Evolutionary conservation across 257 asterid genomes (phyloP), one percentile per base, ranked within the genome.

Genomic region (Gentiana dahurica): DNA sequence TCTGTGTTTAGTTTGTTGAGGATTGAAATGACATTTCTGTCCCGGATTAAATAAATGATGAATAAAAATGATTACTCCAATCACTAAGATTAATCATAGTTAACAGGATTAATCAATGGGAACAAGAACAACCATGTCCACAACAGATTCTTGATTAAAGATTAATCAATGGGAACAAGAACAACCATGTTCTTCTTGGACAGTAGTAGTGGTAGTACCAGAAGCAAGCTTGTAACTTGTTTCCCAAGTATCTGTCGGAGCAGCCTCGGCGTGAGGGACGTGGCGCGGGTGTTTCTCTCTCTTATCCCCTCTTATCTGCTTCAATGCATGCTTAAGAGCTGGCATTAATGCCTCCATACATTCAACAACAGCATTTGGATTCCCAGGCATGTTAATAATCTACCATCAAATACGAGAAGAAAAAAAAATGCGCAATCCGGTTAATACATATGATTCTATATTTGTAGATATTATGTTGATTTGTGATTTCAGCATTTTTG

Each of bases 371-470:
- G 98, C 98, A 48, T 92, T 92, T 5, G 97, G 98, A 72, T 92
- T 92, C 55, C 98, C 98, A 2, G 98, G 98, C 97, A 88, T 92
- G 83, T 88, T 92, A 59, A 88, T 88, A 59, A 92, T 92, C 98
- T 91, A 69, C 38, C 47, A 24, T 24, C 24, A 60, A 33, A 50
- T 50, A 65, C 57, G 45, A 51, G 34, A 49, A 51, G 3, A 53
- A 33, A 38, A 6, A 5, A 8, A 41, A 4, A 55, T 12, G 3
- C 24, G 24, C 24, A 56, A 54, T 7, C 5, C n/a, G 44, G 50
- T 12, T 49, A 32, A 8, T 32, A 8, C 33, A 54, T 15, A 41
- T 41, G 46, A 41, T 41, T 41, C 46, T 41, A 41, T 41, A 3
- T 7, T 41, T 24, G 9, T 41, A 41, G 3, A 41, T 41, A 2